Evolutionary conservation across 1,139 yeast species (phyloP).

Genomic region (Yamadazyma epiphylla): DNA sequence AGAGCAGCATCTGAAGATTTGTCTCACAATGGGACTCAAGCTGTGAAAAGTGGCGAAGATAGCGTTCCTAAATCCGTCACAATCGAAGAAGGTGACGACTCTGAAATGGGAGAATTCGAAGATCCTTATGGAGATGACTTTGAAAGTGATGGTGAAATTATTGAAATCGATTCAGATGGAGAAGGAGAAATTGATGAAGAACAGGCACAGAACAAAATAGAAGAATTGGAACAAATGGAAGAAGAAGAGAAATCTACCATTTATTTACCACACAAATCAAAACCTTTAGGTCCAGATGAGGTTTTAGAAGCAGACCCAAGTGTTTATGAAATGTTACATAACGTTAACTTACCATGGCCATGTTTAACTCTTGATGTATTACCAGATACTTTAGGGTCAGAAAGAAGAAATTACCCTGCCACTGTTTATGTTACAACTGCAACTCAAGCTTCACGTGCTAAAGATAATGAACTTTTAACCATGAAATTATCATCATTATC

Average conservation of each 20-base stretch:
- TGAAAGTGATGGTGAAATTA: slow-evolving; percentile 89
- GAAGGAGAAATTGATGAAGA: slow-evolving; percentile 46
- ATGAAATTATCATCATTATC: slow-evolving; percentile 79
- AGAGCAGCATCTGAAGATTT: slow-evolving; percentile 47
- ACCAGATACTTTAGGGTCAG: slow-evolving; percentile 83
- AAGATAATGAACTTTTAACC: slow-evolving; percentile 83
- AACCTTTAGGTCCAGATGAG: slow-evolving; percentile 93
- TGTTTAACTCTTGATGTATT: slow-evolving; percentile 86
- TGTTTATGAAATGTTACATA: slow-evolving; percentile 94
- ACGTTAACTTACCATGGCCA: slow-evolving; percentile 95
- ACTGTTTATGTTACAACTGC: slow-evolving; percentile 85
- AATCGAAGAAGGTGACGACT: slow-evolving; percentile 23
- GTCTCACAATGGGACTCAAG: slow-evolving; percentile 21
- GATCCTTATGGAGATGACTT: slow-evolving; percentile 94
- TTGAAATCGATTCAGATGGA: slow-evolving; percentile 68
- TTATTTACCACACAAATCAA: slow-evolving; percentile 82
- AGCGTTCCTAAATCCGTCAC: slow-evolving; percentile 32
- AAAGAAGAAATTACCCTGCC: slow-evolving; percentile 88
- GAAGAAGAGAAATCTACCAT: slow-evolving; percentile 37
- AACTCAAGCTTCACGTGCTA: slow-evolving; percentile 84
- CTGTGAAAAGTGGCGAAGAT: slow-evolving; percentile 7
- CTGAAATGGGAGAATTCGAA: slow-evolving; percentile 86
- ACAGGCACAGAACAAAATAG: slow-evolving; percentile 19
- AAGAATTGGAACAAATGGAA: slow-evolving; percentile 27
- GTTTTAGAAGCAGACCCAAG: slow-evolving; percentile 95